Evolutionary conservation across 805 yeast species (phyloP).

Genomic region (Hagleromyces aurorensis): DNA sequence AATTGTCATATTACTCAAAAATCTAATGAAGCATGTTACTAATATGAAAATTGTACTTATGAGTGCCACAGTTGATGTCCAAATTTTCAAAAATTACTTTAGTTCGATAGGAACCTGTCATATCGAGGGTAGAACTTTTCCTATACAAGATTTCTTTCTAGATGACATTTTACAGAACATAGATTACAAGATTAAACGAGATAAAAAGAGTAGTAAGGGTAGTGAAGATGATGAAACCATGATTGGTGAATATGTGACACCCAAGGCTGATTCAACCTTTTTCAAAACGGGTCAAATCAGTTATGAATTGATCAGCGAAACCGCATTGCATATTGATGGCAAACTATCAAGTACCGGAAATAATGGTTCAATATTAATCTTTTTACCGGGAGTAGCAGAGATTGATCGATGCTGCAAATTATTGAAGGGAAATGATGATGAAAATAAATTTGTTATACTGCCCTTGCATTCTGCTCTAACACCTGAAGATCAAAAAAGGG

Average conservation of each 20-base stretch:
- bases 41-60: conserved; percentile 67
- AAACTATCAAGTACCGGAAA: conserved; percentile 36
- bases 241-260: conserved; percentile 39
- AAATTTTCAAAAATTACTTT: conserved; percentile 62
- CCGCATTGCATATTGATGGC: conserved; percentile 47
- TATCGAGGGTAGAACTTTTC: conserved; percentile 90
- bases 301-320: conserved; percentile 56
- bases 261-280: conserved; percentile 57
- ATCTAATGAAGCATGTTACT: conserved; percentile 38
- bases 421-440: conserved; percentile 12
- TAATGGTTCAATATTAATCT: conserved; percentile 72
- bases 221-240: conserved; percentile 16
- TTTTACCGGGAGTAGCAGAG: conserved; percentile 88
- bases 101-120: conserved; percentile 55
- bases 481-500: conserved; percentile 73
- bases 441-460: conserved; percentile 36
- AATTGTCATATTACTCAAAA: conserved; percentile 66
- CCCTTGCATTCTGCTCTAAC: conserved; percentile 87
- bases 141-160: conserved; percentile 69
- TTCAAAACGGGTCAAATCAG: conserved; percentile 64
- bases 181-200: conserved; percentile 44
- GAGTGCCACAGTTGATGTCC: conserved; percentile 88
- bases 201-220: conserved; percentile 12
- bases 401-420: conserved; percentile 49
- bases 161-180: conserved; percentile 54